Conservation (phyloP, 805 yeast species). For the Cyberlindnera mycetangii region DNA sequence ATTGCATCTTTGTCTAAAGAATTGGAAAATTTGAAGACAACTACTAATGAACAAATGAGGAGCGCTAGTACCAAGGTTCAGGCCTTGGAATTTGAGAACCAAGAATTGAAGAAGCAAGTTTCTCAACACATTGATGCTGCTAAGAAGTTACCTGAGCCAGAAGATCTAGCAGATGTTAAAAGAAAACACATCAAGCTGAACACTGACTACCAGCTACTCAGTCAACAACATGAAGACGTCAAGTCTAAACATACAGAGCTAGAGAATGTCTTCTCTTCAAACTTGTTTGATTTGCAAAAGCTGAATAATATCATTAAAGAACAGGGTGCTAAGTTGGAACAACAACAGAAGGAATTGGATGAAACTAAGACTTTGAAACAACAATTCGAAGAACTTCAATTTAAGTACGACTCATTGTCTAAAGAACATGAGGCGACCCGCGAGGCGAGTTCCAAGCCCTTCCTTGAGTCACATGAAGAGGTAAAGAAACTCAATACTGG, state of each 20-base stretch:
- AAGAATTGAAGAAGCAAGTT: constrained; percentile 21
- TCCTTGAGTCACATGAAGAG: constrained; percentile 30
- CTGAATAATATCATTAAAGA: constrained; percentile 52
- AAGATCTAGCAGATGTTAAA: constrained; percentile 33
- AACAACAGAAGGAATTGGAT: constrained; percentile 39
- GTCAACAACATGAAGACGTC: constrained; percentile 43
- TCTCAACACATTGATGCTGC: constrained; percentile 20
- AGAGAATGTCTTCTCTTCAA: constrained; percentile 51
- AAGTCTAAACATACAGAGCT: constrained; percentile 41
- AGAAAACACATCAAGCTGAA: constrained; percentile 42
- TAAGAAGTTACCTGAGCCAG: not conserved
- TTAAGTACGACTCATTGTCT: constrained; percentile 41
- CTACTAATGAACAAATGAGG: constrained; percentile 49
- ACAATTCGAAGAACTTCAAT: constrained; percentile 46
- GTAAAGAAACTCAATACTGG: constrained; percentile 28
- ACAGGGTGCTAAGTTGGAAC: constrained; percentile 46
- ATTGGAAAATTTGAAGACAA: constrained; percentile 36
- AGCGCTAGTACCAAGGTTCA: constrained; percentile 55
- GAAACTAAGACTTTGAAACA: constrained; percentile 43
- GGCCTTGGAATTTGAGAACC: constrained; percentile 41
- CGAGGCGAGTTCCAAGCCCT: constrained; percentile 31
- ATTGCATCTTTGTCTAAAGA: constrained; percentile 34
- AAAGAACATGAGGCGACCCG: constrained; percentile 43
- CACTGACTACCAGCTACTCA: constrained; percentile 42
- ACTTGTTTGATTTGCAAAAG: constrained; percentile 48